Conservation (phyloP, 2,329 filamentous ascomycete genomes). For the Paecilomyces sp. region DNA sequence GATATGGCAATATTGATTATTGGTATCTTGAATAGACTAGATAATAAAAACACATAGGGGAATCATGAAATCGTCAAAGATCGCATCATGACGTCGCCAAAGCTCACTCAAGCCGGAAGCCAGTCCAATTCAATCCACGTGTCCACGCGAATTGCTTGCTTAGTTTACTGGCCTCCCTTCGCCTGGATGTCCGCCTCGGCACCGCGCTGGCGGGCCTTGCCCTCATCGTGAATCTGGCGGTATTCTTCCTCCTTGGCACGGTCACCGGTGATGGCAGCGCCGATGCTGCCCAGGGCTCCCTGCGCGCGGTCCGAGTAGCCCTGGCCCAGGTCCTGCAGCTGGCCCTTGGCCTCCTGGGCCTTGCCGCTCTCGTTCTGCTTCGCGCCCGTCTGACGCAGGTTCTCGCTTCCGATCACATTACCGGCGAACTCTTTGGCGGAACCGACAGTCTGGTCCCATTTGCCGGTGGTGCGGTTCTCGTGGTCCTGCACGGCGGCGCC, state of each 20-base stretch:
- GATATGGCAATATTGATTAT: too few species aligned
- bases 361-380: conserved; percentile 76
- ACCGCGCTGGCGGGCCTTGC: conserved; percentile 77
- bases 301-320: conserved; percentile 62
- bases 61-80: too few species aligned
- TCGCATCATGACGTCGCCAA: not conserved
- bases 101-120: too few species aligned
- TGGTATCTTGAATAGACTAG: too few species aligned
- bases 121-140: too few species aligned
- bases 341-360: conserved; percentile 73
- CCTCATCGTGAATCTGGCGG: conserved; percentile 65
- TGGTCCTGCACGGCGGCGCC: conserved; percentile 52
- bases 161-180: conserved; percentile 22
- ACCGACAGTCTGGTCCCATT: conserved; percentile 86
- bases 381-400: conserved; percentile 65
- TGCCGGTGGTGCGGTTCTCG: conserved; percentile 62
- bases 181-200: conserved; percentile 76
- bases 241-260: conserved; percentile 56
- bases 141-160: not conserved
- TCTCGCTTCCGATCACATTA: conserved; percentile 65
- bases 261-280: conserved; percentile 69
- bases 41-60: too few species aligned
- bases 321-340: conserved; percentile 64
- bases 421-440: conserved; percentile 76
- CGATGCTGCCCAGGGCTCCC: conserved; percentile 63